Evolutionary conservation across 257 asterid genomes (phyloP).

Genomic region (Capsicum pubescens): DNA sequence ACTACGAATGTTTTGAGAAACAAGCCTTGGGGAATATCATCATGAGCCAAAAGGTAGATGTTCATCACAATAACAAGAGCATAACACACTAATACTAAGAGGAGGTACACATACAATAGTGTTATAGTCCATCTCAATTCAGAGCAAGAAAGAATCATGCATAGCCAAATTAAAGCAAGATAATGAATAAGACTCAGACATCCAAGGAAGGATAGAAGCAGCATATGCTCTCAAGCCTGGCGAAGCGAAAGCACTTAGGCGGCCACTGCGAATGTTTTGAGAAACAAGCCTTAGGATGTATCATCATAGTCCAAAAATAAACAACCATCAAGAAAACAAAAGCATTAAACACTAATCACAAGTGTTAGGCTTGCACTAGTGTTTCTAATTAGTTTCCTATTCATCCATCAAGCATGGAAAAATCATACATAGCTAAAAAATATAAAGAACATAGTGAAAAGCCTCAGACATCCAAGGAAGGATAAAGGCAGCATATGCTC

Average conservation of each 20-base stretch:
- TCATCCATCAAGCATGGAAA: background rate
- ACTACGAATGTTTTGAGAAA: slow-evolving; percentile 84
- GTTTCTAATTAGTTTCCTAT: background rate
- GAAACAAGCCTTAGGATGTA: no score
- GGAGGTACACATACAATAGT: background rate
- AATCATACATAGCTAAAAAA: background rate
- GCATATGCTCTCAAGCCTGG: slow-evolving; percentile 29
- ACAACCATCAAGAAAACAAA: background rate
- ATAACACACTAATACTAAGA: background rate
- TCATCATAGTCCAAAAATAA: no score
- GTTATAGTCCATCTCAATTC: background rate
- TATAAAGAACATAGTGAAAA: no score
- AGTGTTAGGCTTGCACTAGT: background rate
- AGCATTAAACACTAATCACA: background rate
- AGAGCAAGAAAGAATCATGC: background rate
- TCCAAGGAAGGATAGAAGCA: slow-evolving; percentile 61
- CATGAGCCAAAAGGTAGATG: slow-evolving; percentile 29
- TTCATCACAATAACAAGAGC: background rate
- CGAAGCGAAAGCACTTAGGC: no score
- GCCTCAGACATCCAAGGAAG: slow-evolving; percentile 72
- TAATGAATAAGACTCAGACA: slow-evolving; percentile 52
- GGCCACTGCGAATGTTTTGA: no score
- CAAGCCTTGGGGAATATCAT: slow-evolving; percentile 65
- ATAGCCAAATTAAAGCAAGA: background rate
- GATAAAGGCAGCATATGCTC: slow-evolving; percentile 54